Evolutionary conservation across 2,329 filamentous ascomycete species (phyloP).

Genomic region (Botrytis squamosa): DNA sequence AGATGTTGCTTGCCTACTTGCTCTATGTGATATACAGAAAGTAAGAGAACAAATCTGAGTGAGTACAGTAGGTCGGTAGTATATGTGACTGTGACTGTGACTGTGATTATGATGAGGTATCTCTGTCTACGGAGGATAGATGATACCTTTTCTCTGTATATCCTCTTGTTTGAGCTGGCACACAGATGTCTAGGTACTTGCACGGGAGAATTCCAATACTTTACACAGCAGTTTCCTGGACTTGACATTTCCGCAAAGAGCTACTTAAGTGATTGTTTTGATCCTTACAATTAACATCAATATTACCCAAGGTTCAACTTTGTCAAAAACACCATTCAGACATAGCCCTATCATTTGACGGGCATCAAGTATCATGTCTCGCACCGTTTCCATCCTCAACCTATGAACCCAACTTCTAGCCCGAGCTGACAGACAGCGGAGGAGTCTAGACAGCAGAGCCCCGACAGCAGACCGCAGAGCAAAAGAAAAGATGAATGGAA

Average conservation of each 20-base stretch:
- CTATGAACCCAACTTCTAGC: background rate
- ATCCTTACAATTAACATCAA: background rate
- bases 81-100: too few relatives aligned
- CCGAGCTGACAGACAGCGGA: background rate
- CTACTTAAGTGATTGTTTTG: background rate
- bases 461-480: background rate
- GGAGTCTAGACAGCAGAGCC: background rate
- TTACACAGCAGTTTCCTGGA: background rate
- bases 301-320: background rate
- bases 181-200: too few relatives aligned
- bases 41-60: background rate
- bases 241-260: too few relatives aligned
- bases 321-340: background rate
- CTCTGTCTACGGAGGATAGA: too few relatives aligned
- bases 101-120: too few relatives aligned
- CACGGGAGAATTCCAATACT: background rate
- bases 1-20: background rate
- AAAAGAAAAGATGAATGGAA: background rate
- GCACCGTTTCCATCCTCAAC: background rate
- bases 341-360: background rate
- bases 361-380: background rate
- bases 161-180: too few relatives aligned
- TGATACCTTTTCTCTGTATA: too few relatives aligned
- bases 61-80: background rate
- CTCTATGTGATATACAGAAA: background rate